Conservation (phyloP, 2,329 filamentous ascomycete genomes). For the Tricladium varicosporioides region DNA sequence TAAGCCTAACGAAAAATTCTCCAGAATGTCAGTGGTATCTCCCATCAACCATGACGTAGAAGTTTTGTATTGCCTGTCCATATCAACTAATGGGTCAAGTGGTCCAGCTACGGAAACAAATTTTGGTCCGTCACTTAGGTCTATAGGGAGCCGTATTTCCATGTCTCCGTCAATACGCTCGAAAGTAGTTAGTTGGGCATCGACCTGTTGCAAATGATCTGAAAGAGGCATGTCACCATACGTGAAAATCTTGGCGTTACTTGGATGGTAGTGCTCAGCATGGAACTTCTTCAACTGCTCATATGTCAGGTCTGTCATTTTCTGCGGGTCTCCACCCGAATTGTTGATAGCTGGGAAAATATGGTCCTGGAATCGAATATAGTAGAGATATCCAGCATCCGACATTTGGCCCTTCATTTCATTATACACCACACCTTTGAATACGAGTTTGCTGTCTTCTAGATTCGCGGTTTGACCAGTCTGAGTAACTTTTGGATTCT, state of each 20-base stretch:
- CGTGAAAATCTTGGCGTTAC: conserved; percentile 92
- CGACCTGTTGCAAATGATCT: conserved; percentile 77
- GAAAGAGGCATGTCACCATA: conserved; percentile 89
- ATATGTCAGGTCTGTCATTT: conserved; percentile 93
- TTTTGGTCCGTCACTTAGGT: conserved; percentile 64
- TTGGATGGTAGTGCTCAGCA: conserved; percentile 91
- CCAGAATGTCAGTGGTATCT: conserved; percentile 76
- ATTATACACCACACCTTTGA: conserved; percentile 98
- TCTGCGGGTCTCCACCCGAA: conserved; percentile 92
- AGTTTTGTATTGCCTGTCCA: conserved; percentile 88
- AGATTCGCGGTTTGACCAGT: conserved; percentile 41
- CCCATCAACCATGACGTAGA: conserved; percentile 91
- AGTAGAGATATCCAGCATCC: conserved; percentile 92
- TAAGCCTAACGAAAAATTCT: conserved; percentile 83
- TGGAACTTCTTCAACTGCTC: conserved; percentile 87
- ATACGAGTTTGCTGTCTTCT: conserved; percentile 71
- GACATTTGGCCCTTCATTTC: conserved; percentile 99
- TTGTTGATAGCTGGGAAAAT: conserved; percentile 95
- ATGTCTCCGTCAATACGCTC: conserved; percentile 66
- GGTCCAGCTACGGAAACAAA: conserved; percentile 75
- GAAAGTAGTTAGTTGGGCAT: conserved; percentile 72
- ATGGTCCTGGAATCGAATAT: conserved; percentile 91
- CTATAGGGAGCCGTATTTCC: conserved; percentile 74
- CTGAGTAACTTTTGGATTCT: conserved; percentile 64
- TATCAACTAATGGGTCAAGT: conserved; percentile 79